A percentile compares a stretch with the other conserved stretches of the same genome.
Conservation (phyloP, 371 early-diverging fungal species). For the Globomyces sp. region DNA sequence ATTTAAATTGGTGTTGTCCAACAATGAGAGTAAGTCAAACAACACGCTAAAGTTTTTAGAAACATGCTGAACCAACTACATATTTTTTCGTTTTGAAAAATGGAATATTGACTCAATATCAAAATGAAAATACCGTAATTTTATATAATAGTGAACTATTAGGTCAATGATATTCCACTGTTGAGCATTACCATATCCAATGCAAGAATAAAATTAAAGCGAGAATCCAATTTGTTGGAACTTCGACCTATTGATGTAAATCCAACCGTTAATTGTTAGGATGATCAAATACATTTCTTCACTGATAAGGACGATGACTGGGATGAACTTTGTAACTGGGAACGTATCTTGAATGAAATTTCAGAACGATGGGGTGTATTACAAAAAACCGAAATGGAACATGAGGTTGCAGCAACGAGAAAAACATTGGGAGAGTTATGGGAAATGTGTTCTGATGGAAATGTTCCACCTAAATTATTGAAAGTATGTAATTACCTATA, state of each 20-base stretch:
- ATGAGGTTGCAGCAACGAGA: constrained; percentile 17
- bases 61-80: neutral
- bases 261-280: neutral
- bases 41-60: neutral
- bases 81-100: constrained; percentile 1
- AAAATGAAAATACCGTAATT: neutral
- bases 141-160: neutral
- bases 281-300: constrained; percentile 3
- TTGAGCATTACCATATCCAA: neutral
- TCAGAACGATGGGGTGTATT: constrained; percentile 13
- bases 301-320: neutral
- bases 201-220: neutral
- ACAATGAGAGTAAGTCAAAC: neutral
- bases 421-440: constrained; percentile 15
- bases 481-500: constrained; percentile 1
- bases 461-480: constrained; percentile 14
- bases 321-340: neutral
- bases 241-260: neutral
- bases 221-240: neutral
- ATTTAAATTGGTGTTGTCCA: neutral
- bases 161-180: neutral
- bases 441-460: constrained; percentile 20
- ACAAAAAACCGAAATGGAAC: constrained; percentile 17
- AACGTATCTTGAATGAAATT: neutral
- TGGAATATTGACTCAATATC: neutral